Evolutionary conservation across 495 filamentous ascomycete species (phyloP), one percentile per base, ranked within the genome.

Genomic region (Neurospora hispaniola): DNA sequence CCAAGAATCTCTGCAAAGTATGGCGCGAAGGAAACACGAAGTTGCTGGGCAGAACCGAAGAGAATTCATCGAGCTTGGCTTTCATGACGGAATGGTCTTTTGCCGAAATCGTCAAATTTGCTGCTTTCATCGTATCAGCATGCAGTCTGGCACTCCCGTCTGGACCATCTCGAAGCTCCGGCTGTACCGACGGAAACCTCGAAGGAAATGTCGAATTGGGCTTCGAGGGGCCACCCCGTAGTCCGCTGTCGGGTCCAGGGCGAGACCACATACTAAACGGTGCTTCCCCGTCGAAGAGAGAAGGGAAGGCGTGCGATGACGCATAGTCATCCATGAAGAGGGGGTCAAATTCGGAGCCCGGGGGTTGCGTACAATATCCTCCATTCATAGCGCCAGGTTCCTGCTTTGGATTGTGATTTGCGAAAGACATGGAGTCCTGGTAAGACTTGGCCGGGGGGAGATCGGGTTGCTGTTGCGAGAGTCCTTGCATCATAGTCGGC

Each of bases 121-220:
- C 85, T 23, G 79, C 77, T 70, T 80, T 80, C 69, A 73, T 74
- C 6, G 75, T 73, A 41, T 86, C 83, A 40, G 85, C 85, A 42
- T 86, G 85, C 68, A 81, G 66, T 71, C 81, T 80, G 18, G 79
- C 72, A 1, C 76, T 74, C 20, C 79, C 75, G 42, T 89, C 88
- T 40, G 86, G 82, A 5, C 86, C 82, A 75, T 90, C 87, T 71
- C 89, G 85, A 31, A 84, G 83, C 71, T 92, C 90, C 23, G 90
- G 90, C 75, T 89, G 88, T 46, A 92, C 79, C 7, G 90, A 93
- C 1, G 90, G 89, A 59, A 92, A 85, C 48, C 91, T 85, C 3
- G 90, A 93, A 0, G 90, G 89, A 73, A 92, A 90, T 68, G 89
- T 87, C 11, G 89, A 91, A 23, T 89, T 85, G 2, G 89, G 82